Base-by-base conservation (phyloP, 2,329 filamentous ascomycete species). In the Xylaria sp. region DNA sequence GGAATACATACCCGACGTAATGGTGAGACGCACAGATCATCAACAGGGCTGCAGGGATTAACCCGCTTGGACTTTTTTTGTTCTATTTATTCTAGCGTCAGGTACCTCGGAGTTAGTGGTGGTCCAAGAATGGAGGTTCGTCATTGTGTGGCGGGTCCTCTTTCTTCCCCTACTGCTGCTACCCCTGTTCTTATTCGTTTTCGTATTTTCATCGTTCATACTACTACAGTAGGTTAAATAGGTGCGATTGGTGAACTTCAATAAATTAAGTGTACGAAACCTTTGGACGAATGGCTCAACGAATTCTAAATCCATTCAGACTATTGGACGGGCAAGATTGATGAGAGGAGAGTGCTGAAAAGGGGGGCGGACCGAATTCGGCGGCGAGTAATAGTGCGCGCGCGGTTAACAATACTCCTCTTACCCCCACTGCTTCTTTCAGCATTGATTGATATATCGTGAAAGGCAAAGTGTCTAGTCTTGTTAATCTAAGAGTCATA, bases 151-250 rank as follows among this genome's bases (percentile, higher is more conserved):
- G 39, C 34, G 46, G 18, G 13, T 23, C 20, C 20, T 50, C 20
- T 50, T 56, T 56, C 31, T 28, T 6, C 28, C 28, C 28, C 28
- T 34, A n/a, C 8, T 41, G 28, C 54, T 55, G 10, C 34, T 28
- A 28, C n/a, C 20, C 25, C 41, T 18, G 23, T 65, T 70, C 68
- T 70, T 70, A 70, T 70, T 70, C 69, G 69, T 70, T 70, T 70
- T 70, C 69, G 69, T 70, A 70, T 70, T 69, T 59, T 39, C 15
- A 58, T 23, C n/a, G 25, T 28, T 8, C n/a, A n/a, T 15, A 18
- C 15, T 46, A 46, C 15, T 46, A 46, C 41, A 18, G 15, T 44
- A 25, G 23, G 23, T 25, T 25, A 44, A 15, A 15, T 15, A 44
- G 15, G 41, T 13, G 13, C 39, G 13, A 13, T 44, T 18, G 13